Evolutionary conservation across 1,284 basidiomycete species (phyloP).

Genomic region (Tilletia walkeri): DNA sequence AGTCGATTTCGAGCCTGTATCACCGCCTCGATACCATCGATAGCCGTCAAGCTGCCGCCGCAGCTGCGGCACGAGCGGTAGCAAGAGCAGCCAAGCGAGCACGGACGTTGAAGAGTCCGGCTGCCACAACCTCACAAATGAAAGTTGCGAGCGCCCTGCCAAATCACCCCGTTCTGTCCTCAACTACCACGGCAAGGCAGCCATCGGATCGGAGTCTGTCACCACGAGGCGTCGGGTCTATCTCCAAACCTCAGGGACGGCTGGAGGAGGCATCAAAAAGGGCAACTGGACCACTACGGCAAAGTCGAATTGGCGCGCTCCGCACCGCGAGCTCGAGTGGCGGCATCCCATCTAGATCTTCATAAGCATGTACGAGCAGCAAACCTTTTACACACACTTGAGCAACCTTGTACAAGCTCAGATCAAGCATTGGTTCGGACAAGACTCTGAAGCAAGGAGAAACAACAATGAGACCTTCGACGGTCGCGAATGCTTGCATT

Average conservation of each 20-base stretch:
- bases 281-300: no score
- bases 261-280: no score
- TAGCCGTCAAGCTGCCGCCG: background rate
- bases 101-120: slow-evolving; percentile 6
- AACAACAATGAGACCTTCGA: background rate
- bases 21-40: background rate
- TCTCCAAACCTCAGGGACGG: no score
- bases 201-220: no score
- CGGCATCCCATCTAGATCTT: no score
- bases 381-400: no score
- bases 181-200: background rate
- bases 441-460: background rate
- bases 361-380: no score
- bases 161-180: background rate
- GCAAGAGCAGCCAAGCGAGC: slow-evolving; percentile 9
- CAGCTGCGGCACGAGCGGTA: slow-evolving; percentile 5
- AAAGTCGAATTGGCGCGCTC: no score
- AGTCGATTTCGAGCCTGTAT: slow-evolving; percentile 10
- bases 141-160: no score
- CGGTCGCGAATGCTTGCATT: slow-evolving; percentile 15
- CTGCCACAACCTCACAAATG: background rate
- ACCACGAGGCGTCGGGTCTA: background rate
- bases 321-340: no score
- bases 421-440: no score
- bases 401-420: no score